Base-by-base conservation (phyloP, 257 asterid species). In the Salvia rosmarinus region DNA sequence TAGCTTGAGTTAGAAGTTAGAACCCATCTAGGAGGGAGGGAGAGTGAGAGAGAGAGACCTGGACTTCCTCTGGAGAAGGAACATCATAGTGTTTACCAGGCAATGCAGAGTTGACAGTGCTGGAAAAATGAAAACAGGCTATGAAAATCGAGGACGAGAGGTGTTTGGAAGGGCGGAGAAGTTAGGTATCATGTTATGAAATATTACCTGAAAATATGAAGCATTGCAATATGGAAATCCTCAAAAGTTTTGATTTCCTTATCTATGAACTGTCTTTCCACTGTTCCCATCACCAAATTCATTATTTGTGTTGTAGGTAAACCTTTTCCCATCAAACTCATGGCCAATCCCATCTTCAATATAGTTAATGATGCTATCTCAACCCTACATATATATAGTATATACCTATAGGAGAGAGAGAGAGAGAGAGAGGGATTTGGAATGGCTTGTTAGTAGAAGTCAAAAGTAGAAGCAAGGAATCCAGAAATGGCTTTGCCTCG, bases 11-110 rank as follows among this genome's bases (percentile, higher is more conserved):
- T 67, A 76, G 71, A 35, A 21, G 13, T 80, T 67, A 76, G 71
- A 35, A 21, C 13, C 19, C 58, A 17, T 20, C 11, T 39, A 9
- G 44, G 44, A 37, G 65, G 39, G 68, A 30, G 74, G 52, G 81
- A 62, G 74, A 51, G 61, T 37, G 80, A n/a, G 73, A 66, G 84
- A 61, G 76, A 70, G 52, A 46, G 59, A 90, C 96, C 96, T 86
- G 65, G 43, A 93, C 79, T 46, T 87, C 87, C 23, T 82, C 42
- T 4, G 52, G 64, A 8, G 87, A 74, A 30, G 97, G 98, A 39
- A 67, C 88, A 68, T 85, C 86, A 20, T 86, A 88, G 55, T 93
- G 97, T 83, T 90, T 92, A 9, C 98, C 96, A 23, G 98, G 98
- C 80, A 92, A 78, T 56, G 98, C 90, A 19, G 82, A 72, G 62